These are phyloP conservation scores for Trichophaea hybrida DNA, from an alignment of 2,329 filamentous ascomycete species.

Conservation along the genomic window DNA sequence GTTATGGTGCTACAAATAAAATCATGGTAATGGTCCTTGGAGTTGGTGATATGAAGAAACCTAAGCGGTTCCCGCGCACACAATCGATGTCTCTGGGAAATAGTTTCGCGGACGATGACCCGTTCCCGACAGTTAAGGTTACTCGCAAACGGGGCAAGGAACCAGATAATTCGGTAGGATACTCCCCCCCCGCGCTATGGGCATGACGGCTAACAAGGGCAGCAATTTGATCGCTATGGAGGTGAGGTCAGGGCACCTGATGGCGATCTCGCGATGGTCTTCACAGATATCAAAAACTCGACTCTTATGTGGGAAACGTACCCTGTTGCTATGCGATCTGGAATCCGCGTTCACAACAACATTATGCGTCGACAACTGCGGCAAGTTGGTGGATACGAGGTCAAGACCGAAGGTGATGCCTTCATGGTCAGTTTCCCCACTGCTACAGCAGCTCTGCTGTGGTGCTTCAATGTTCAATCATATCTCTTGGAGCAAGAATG, in stretches of 20 bases:
- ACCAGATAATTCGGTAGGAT: constrained; percentile 35
- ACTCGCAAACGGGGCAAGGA: constrained; percentile 28
- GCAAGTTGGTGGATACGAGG: constrained; percentile 90
- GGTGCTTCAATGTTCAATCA: constrained; percentile 90
- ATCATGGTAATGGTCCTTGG: constrained; percentile 99
- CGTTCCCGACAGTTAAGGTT: constrained; percentile 22
- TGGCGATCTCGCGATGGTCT: constrained; percentile 83
- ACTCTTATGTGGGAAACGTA: constrained; percentile 93
- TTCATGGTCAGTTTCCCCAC: constrained; percentile 99
- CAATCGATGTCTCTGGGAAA: constrained; percentile 72
- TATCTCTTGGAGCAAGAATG: constrained; percentile 77
- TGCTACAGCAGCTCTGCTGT: constrained; percentile 81
- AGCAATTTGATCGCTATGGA: constrained; percentile 59
- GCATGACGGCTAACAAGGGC: not conserved
- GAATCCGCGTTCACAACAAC: constrained; percentile 95
- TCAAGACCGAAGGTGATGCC: constrained; percentile 98
- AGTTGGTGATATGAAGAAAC: constrained; percentile 75
- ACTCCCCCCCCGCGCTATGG: not conserved
- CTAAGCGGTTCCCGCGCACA: constrained; percentile 56
- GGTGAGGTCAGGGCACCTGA: constrained; percentile 82
- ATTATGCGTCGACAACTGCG: constrained; percentile 87
- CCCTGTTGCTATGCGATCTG: constrained; percentile 85
- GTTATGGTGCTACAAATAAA: constrained; percentile 84
- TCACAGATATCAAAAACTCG: constrained; percentile 98
- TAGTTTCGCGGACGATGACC: constrained; percentile 54